Base-by-base conservation (phyloP, 1,284 basidiomycete species). In the Sanghuangporus weigelae region DNA sequence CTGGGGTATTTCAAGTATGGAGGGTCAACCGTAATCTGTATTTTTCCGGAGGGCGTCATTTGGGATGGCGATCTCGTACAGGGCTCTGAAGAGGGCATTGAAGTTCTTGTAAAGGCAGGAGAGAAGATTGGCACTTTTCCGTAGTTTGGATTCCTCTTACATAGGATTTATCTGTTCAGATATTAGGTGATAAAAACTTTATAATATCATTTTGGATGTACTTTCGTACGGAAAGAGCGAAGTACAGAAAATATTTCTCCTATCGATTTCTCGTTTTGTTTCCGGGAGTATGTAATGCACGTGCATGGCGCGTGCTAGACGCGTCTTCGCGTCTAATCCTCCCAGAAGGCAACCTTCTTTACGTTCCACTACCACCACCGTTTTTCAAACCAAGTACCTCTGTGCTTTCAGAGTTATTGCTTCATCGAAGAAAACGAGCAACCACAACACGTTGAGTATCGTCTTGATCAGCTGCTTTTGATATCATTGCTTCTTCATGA, bases 61-160 rank as follows among this genome's bases (percentile, higher is more conserved):
- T 83, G 80, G 69, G 82, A 85, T 66, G 67, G 72, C 16, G 82
- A 84, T 69, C 61, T 84, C 19, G 26, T 76, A 31, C 63, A 67
- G n/a, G 79, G 77, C 48, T 78, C 78, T 8, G 65, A 73, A 59
- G 65, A 73, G 35, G 70, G 72, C 23, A 73, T 80, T 65, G 82
- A 84, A 73, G 81, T 80, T 58, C 69, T 81, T 2, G 79, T 84
- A 3, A 71, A 73, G 57, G 79, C 82, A 7, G 79, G 78, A 12
- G 76, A 68, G 50, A 63, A 58, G 61, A 63, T 68, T 38, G 67
- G 65, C 2, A 50, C 54, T 19, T 60, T 64, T 31, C 58, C 48
- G n/a, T 60, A 23, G 40, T 21, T 23, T 36, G 7, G 35, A 23
- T 23, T 14, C 4, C 12, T 48, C 26, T 58, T 19, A 31, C 19